Evolutionary conservation across 495 filamentous ascomycete species (phyloP).

Genomic region (Neurospora cerealis): DNA sequence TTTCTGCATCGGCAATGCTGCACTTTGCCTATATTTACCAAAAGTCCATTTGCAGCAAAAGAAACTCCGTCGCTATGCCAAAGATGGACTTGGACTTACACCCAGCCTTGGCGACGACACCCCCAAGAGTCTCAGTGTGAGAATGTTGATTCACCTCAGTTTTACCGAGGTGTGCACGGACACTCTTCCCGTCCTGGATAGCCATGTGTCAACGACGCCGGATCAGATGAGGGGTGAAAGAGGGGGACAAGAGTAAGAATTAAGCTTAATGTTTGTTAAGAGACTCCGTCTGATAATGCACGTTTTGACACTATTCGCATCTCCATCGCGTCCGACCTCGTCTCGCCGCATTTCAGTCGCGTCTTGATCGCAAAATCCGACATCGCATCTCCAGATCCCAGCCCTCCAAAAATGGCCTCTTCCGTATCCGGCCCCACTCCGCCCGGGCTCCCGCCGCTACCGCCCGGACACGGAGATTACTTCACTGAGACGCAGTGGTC

Average conservation of each 20-base stretch:
- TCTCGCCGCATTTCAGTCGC: not conserved
- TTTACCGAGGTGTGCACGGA: not conserved
- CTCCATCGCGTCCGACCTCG: not conserved
- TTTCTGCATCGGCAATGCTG: not conserved
- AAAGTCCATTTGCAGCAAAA: not conserved
- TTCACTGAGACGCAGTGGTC: constrained; percentile 27
- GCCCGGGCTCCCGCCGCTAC: constrained; percentile 19
- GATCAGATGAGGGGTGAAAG: not conserved
- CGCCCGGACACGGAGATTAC: constrained; percentile 16
- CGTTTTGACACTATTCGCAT: not conserved
- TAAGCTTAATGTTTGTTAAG: not conserved
- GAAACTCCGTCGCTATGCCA: not conserved
- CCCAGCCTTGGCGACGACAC: not conserved
- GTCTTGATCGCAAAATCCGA: not conserved
- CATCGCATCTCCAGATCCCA: not conserved
- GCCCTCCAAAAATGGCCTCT: not conserved
- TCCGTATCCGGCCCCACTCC: constrained; percentile 14
- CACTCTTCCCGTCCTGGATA: not conserved
- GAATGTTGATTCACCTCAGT: not conserved
- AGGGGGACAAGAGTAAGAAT: not conserved
- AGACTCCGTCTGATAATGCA: not conserved
- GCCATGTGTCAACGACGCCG: not conserved
- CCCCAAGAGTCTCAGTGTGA: not conserved
- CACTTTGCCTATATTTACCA: not conserved
- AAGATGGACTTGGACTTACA: not conserved